Conservation (phyloP, 2,329 filamentous ascomycete genomes). For the Xylaria sp. region DNA sequence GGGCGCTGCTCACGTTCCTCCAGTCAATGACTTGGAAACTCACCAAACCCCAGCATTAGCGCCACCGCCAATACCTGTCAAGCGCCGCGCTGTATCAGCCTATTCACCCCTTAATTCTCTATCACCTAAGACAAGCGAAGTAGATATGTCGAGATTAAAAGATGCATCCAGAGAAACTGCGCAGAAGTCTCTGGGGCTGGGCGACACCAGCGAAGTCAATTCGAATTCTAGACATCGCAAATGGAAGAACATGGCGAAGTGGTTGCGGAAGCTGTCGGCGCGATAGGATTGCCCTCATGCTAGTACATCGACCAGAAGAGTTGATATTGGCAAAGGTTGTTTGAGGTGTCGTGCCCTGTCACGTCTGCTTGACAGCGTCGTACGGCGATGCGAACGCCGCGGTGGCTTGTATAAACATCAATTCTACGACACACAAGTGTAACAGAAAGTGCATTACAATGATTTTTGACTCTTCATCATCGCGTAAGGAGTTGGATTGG, state of each 20-base stretch:
- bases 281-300: constrained; percentile 45
- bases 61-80: constrained; percentile 37
- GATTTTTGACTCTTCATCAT: constrained; percentile 10
- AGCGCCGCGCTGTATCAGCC: constrained; percentile 41
- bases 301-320: constrained; percentile 14
- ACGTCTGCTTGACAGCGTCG: not conserved
- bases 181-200: constrained; percentile 4
- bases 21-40: constrained; percentile 20
- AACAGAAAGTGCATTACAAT: constrained; percentile 22
- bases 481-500: constrained; percentile 18
- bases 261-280: constrained; percentile 50
- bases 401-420: not conserved
- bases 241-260: constrained; percentile 49
- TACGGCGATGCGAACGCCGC: constrained; percentile 6
- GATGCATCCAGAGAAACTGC: not conserved
- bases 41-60: constrained; percentile 33
- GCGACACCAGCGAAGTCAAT: not conserved
- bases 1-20: constrained; percentile 13
- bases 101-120: constrained; percentile 38
- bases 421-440: constrained; percentile 23
- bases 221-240: constrained; percentile 40
- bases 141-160: not conserved
- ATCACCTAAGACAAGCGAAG: constrained; percentile 22
- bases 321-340: not conserved
- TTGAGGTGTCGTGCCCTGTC: not conserved